These are phyloP conservation scores for Xylariaceae sp. DNA, from an alignment of 2,329 filamentous ascomycete species.

Conservation along the genomic window DNA sequence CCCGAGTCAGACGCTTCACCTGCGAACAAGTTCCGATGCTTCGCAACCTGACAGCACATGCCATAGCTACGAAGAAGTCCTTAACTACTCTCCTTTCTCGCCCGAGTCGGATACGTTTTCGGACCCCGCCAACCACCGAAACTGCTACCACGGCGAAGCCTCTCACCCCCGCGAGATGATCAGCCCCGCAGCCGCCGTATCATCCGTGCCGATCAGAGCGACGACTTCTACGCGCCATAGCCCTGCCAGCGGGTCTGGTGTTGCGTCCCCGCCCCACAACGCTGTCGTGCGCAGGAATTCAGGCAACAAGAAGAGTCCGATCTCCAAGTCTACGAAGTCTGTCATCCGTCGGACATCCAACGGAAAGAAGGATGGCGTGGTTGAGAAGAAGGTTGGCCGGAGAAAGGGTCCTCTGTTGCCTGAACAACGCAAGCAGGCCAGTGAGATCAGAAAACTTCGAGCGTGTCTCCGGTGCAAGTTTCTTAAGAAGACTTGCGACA, in stretches of 20 bases:
- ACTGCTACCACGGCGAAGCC: constrained; percentile 56
- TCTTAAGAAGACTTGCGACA: constrained; percentile 98
- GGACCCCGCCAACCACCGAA: constrained; percentile 55
- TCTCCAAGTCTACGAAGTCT: constrained; percentile 75
- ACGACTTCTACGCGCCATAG: constrained; percentile 55
- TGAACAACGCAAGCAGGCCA: constrained; percentile 92
- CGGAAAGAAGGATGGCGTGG: constrained; percentile 70
- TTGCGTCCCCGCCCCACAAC: constrained; percentile 52
- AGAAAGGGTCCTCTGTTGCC: constrained; percentile 84
- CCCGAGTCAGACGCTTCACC: constrained; percentile 81
- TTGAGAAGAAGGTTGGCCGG: constrained; percentile 88
- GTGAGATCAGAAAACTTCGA: constrained; percentile 90
- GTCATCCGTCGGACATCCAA: constrained; percentile 73
- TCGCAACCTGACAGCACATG: constrained; percentile 64
- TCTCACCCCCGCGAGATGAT: constrained; percentile 52
- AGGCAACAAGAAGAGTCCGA: constrained; percentile 69
- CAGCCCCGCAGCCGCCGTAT: constrained; percentile 62
- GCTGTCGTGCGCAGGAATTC: constrained; percentile 63
- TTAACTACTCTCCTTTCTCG: constrained; percentile 75
- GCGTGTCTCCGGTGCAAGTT: constrained; percentile 96
- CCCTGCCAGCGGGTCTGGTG: constrained; percentile 56
- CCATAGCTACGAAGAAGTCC: constrained; percentile 75
- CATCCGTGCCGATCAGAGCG: constrained; percentile 64
- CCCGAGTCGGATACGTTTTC: constrained; percentile 72
- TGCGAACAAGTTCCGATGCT: constrained; percentile 81